These are phyloP conservation scores for Aciculoconidium aculeatum DNA, from an alignment of 805 yeast genomes.

Conservation along the genomic window DNA sequence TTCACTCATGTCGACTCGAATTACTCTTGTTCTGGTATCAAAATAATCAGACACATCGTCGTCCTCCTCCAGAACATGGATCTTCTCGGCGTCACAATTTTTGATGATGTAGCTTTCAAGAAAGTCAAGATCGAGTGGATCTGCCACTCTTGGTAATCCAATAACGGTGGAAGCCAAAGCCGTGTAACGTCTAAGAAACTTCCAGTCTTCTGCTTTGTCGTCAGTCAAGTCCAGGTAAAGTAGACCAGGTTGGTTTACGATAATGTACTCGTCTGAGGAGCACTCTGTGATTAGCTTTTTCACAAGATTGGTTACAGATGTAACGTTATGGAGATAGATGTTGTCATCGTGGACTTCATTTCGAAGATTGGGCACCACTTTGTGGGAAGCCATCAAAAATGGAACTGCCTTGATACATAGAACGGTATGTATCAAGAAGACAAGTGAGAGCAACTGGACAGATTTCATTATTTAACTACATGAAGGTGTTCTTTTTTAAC, in stretches of 20 bases:
- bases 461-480: too few species aligned
- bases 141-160: conserved; percentile 48
- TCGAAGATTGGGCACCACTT: conserved; percentile 27
- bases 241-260: conserved; percentile 37
- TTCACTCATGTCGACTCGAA: conserved; percentile 52
- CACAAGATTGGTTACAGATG: conserved; percentile 26
- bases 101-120: conserved; percentile 37
- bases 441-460: too few species aligned
- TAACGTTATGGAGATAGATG: conserved; percentile 16
- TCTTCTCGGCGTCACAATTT: conserved; percentile 48
- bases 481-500: too few species aligned
- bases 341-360: conserved; percentile 16
- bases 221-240: conserved; percentile 21
- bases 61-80: conserved; percentile 30
- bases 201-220: conserved; percentile 35
- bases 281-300: conserved; percentile 34
- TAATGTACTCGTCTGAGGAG: conserved; percentile 32
- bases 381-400: conserved; percentile 34
- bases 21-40: conserved; percentile 58
- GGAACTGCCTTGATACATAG: conserved; percentile 20
- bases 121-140: conserved; percentile 35
- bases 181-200: conserved; percentile 45
- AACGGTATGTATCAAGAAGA: conserved; percentile 5
- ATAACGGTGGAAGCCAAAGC: conserved; percentile 55
- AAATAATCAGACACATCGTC: conserved; percentile 49